Base-by-base conservation (phyloP, 305 asterid genomes). In the Fraxinus ornus region DNA sequence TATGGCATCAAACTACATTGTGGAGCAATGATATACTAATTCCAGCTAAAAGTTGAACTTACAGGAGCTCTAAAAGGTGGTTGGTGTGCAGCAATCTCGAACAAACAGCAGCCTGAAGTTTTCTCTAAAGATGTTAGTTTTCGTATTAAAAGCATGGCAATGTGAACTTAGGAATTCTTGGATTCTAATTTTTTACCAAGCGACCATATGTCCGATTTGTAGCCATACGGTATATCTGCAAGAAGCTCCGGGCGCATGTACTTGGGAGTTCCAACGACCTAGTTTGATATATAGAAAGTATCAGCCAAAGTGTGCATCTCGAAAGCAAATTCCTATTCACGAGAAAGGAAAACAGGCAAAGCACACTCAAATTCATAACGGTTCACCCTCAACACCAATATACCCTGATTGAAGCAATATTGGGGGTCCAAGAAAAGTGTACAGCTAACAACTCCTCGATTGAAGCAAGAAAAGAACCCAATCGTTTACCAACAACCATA, bases 171-270 rank as follows among this genome's bases (percentile, higher is more conserved):
- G 4, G 30, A 12, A 47, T 66, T 36, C 28, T 74, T 60, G 19
- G 28, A 2, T 35, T 83, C 17, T 28, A 24, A 30, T 9, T 68
- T 66, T 76, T 88, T 90, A 96, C 98, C 99, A 6, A 94, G 93
- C n/a, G 98, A 93, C 98, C 98, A 97, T 83, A 94, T 92, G 90
- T 97, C 98, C 7, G 98, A 94, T 90, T 93, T 96, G 86, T 94
- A 94, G 83, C 97, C 97, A 83, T 94, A 95, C 22, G 98, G 97
- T 70, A 84, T 86, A 79, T 90, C 93, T 26, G 92, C 87, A 84
- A 94, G 93, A 85, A 92, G 94, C 90, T 95, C 99, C 13, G 98
- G 99, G 88, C 98, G 93, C 93, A 94, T 93, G 88, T 94, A 93
- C 79, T 90, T 94, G 44, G 97, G 91, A 26, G 91, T 93, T 37